Conservation (phyloP, 306 rosid genomes). For the Fragaria ananassa region DNA sequence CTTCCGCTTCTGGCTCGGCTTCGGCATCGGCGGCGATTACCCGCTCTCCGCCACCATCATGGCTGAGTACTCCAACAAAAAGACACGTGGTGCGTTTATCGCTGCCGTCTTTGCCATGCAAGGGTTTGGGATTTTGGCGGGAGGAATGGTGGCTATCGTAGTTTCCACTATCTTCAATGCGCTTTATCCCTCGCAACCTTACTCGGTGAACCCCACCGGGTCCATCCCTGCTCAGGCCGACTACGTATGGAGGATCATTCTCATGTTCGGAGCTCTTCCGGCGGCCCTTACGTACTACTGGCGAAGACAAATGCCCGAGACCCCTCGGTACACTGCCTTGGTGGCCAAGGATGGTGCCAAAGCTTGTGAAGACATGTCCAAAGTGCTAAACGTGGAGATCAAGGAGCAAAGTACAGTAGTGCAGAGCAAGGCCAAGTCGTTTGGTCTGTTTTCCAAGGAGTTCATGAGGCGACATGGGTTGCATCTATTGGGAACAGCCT, state of each 20-base stretch:
- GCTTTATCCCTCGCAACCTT: slow-evolving; percentile 29
- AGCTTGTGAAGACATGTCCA: slow-evolving; percentile 55
- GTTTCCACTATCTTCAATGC: slow-evolving; percentile 32
- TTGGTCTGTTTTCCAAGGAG: slow-evolving; percentile 46
- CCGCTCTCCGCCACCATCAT: slow-evolving; percentile 77
- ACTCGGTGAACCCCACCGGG: slow-evolving; percentile 5
- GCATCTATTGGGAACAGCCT: slow-evolving; percentile 58
- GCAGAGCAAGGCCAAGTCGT: slow-evolving; percentile 15
- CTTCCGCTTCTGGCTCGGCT: slow-evolving; percentile 50
- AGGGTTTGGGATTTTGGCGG: slow-evolving; percentile 62
- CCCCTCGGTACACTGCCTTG: slow-evolving; percentile 63
- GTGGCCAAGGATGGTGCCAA: slow-evolving; percentile 51
- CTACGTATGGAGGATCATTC: slow-evolving; percentile 60
- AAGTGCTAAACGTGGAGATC: slow-evolving; percentile 37
- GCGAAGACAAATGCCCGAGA: slow-evolving; percentile 63
- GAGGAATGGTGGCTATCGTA: slow-evolving; percentile 50
- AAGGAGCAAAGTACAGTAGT: neutral
- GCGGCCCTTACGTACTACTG: slow-evolving; percentile 50
- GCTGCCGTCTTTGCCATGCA: slow-evolving; percentile 77
- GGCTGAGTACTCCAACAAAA: slow-evolving; percentile 62
- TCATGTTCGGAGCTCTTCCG: slow-evolving; percentile 63
- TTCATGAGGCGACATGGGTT: slow-evolving; percentile 46
- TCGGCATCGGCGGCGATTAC: slow-evolving; percentile 53
- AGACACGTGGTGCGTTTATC: slow-evolving; percentile 51
- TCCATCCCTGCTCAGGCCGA: slow-evolving; percentile 55